These are phyloP conservation scores for Aspergillus panamensis DNA, from an alignment of 495 filamentous ascomycete genomes.

Conservation along the genomic window DNA sequence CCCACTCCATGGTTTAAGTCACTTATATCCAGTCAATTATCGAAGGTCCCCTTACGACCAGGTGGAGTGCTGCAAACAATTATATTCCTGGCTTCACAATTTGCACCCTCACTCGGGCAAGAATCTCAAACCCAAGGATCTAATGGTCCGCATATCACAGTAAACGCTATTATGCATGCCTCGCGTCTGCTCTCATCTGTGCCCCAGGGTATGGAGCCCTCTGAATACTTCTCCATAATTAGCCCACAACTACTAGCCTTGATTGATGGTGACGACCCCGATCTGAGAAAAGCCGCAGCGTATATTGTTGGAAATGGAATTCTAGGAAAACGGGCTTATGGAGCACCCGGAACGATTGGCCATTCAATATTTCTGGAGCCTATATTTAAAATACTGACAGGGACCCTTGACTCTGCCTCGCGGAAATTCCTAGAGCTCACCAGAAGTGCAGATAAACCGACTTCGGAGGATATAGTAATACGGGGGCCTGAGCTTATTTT, in stretches of 20 bases:
- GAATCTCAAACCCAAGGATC: constrained; percentile 34
- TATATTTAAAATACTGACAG: constrained; percentile 59
- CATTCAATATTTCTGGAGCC: constrained; percentile 68
- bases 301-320: constrained; percentile 75
- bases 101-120: constrained; percentile 43
- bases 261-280: constrained; percentile 61
- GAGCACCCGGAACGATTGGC: constrained; percentile 65
- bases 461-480: constrained; percentile 20
- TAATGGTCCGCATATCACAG: constrained; percentile 61
- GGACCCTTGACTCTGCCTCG: constrained; percentile 35
- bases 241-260: constrained; percentile 64
- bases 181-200: constrained; percentile 60
- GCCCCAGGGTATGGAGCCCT: constrained; percentile 54
- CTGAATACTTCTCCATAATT: constrained; percentile 59
- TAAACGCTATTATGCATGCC: constrained; percentile 67
- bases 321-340: constrained; percentile 60
- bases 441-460: not conserved
- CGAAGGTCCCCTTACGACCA: constrained; percentile 59
- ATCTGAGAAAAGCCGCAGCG: constrained; percentile 62
- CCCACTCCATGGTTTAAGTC: constrained; percentile 46
- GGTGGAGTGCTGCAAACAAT: constrained; percentile 65
- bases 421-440: constrained; percentile 24
- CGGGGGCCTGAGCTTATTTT: constrained; percentile 24
- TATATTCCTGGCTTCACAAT: constrained; percentile 64
- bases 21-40: constrained; percentile 51